Base-by-base conservation (phyloP, 331 rosid species). In the Acacia pycnantha region DNA sequence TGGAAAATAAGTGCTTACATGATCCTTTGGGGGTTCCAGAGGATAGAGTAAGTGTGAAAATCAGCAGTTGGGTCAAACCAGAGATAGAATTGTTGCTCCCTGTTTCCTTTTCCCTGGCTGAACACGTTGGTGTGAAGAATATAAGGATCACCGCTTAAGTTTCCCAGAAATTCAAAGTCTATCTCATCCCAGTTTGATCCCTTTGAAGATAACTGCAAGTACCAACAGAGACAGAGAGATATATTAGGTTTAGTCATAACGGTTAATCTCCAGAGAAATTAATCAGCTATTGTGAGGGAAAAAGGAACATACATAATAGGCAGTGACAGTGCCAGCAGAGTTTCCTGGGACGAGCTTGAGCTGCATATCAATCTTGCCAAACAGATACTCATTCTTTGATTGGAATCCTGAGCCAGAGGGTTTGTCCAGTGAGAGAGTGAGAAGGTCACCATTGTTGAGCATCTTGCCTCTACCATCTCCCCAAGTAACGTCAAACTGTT, bases 271-370 rank as follows among this genome's bases (percentile, higher is more conserved):
- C 7, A 0, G 3, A 19, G n/a, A 53, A 53, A 53, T 18, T 53
- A 53, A 18, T 53, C 11, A 1, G 11, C 11, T 56, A 8, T 3
- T 21, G 14, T 13, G 24, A 3, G 35, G 16, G 53, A 16, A 7
- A 6, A 11, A 40, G 27, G 3, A 47, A 24, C 83, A 26, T 84
- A 88, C 91, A 80, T 93, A 91, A 78, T 90, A 94, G 51, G 94
- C 91, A 37, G 97, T 91, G 77, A 91, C 97, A 12, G 97, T 94
- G 73, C 98, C 98, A 14, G 97, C 98, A 21, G 98, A 94, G 83
- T 94, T 92, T 66, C 92, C 92, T 1, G 92, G 83, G 0, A 94
- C 97, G 12, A 94, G 94, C 77, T 94, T 92, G 73, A 94, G 88
- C 65, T 94, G 97, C 92, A 89, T 90, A 40, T 94, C 95, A 22